Percentiles rank a stretch among this genome's conserved stretches.
phyloP scores from a whole-genome alignment of 495 filamentous ascomycete genomes.

The Daldinia childiae region DNA sequence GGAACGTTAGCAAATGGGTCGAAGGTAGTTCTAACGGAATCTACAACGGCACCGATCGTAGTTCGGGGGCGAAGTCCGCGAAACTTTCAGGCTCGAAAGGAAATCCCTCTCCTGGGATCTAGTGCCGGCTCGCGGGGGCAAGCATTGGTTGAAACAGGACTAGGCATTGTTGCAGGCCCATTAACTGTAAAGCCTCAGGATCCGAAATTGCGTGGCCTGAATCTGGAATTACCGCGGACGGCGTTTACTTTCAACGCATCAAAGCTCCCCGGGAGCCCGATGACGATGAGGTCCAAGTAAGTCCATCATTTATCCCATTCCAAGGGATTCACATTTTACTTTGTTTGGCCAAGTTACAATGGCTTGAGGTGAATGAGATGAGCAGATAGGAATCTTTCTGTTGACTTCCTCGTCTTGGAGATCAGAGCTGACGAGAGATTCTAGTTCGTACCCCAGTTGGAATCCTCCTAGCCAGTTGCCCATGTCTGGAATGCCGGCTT shows the following conservation, averaged over 20 bases:
- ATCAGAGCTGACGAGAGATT: slow-evolving; percentile 26
- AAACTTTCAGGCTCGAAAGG: slow-evolving; percentile 81
- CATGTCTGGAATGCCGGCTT: slow-evolving; percentile 52
- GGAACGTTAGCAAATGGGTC: slow-evolving; percentile 74
- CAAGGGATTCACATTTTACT: not conserved
- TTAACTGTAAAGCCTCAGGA: slow-evolving; percentile 62
- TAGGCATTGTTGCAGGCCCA: slow-evolving; percentile 58
- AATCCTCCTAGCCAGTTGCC: slow-evolving; percentile 52
- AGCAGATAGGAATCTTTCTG: not conserved
- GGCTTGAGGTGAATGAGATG: not conserved
- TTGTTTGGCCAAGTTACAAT: not conserved
- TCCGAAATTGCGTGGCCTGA: slow-evolving; percentile 54
- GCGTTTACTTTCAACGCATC: slow-evolving; percentile 65
- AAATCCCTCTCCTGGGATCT: slow-evolving; percentile 76
- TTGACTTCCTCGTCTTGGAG: not conserved
- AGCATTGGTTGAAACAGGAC: slow-evolving; percentile 57
- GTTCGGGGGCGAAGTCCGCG: slow-evolving; percentile 80
- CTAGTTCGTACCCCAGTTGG: slow-evolving; percentile 55
- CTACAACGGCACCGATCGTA: slow-evolving; percentile 77
- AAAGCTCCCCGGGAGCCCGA: slow-evolving; percentile 61
- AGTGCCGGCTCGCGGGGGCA: slow-evolving; percentile 72
- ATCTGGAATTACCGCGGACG: slow-evolving; percentile 59
- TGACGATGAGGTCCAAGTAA: slow-evolving; percentile 64
- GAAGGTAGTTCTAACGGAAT: slow-evolving; percentile 74
- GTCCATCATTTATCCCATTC: slow-evolving; percentile 34